These are phyloP conservation scores for Trichosanthes cucumerina DNA, from an alignment of 306 rosid genomes.

Conservation along the genomic window DNA sequence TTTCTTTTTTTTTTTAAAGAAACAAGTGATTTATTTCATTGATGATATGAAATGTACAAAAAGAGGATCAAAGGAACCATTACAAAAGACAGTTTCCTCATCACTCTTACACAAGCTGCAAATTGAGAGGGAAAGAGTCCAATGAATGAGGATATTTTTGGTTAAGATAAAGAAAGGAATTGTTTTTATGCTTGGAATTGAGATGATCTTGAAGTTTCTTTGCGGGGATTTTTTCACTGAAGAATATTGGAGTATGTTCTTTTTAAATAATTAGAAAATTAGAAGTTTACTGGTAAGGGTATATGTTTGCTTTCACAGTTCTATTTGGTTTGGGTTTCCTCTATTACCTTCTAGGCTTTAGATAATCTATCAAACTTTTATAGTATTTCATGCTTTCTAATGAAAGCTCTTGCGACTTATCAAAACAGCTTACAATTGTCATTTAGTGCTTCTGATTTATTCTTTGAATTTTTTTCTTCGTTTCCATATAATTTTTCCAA, in stretches of 20 bases:
- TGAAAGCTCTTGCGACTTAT: neutral
- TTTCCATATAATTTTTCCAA: conserved; percentile 1
- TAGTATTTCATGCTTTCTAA: neutral
- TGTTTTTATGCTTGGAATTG: neutral
- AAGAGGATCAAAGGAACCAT: too few species aligned
- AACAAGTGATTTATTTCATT: too few species aligned
- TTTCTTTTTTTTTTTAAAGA: too few species aligned
- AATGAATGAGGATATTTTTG: neutral
- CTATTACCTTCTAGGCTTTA: neutral
- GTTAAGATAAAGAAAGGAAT: neutral
- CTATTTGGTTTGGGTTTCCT: neutral
- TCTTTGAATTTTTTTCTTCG: neutral
- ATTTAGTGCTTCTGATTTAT: neutral
- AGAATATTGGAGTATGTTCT: neutral
- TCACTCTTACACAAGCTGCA: neutral
- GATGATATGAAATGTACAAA: too few species aligned
- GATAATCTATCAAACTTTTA: neutral
- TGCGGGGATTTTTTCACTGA: neutral
- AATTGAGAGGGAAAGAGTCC: neutral
- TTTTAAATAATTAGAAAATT: neutral
- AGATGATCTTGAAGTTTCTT: neutral
- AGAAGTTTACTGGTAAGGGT: neutral
- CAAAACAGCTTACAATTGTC: neutral
- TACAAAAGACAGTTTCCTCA: neutral
- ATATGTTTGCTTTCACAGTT: neutral